Conservation (phyloP, 106 monocot genomes). For the Iris macrosiphon region DNA sequence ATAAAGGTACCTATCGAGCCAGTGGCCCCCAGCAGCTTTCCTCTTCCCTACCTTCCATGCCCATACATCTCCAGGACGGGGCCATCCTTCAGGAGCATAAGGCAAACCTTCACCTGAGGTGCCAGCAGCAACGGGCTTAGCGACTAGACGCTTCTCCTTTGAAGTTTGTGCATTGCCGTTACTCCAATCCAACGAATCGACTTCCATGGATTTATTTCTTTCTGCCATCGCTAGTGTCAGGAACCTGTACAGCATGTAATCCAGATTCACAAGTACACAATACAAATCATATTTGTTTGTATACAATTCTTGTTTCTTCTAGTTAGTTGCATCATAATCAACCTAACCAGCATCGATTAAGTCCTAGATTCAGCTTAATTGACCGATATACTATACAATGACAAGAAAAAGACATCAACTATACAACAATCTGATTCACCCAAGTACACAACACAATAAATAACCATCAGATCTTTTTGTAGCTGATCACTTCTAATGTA, state of each 20-base stretch:
- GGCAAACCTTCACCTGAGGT: slow-evolving; percentile 64
- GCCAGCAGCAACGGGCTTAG: slow-evolving; percentile 30
- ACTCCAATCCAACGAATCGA: slow-evolving; percentile 7
- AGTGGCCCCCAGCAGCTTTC: slow-evolving; percentile 29
- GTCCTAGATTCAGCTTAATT: too few relatives aligned
- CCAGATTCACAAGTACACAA: too few relatives aligned
- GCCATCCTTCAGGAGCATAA: slow-evolving; percentile 82
- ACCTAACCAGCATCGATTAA: too few relatives aligned
- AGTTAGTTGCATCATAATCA: too few relatives aligned
- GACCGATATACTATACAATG: too few relatives aligned
- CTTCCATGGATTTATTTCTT: slow-evolving; percentile 17
- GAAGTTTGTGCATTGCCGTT: slow-evolving; percentile 1
- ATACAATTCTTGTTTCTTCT: too few relatives aligned
- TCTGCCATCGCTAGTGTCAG: slow-evolving; percentile 1
- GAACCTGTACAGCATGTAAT: slow-evolving; percentile 10
- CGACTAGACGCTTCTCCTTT: slow-evolving; percentile 5
- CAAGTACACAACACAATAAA: too few relatives aligned
- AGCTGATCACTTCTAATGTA: too few relatives aligned
- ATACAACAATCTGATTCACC: too few relatives aligned
- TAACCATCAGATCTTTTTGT: too few relatives aligned
- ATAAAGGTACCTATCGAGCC: slow-evolving; percentile 46
- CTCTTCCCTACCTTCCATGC: slow-evolving; percentile 69
- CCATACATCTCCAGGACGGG: slow-evolving; percentile 66
- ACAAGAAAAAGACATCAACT: too few relatives aligned
- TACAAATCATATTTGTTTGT: too few relatives aligned